Evolutionary conservation across 2,329 filamentous ascomycete genomes (phyloP), one percentile per base, ranked within the genome.

Genomic region (Fusarium anguioides): DNA sequence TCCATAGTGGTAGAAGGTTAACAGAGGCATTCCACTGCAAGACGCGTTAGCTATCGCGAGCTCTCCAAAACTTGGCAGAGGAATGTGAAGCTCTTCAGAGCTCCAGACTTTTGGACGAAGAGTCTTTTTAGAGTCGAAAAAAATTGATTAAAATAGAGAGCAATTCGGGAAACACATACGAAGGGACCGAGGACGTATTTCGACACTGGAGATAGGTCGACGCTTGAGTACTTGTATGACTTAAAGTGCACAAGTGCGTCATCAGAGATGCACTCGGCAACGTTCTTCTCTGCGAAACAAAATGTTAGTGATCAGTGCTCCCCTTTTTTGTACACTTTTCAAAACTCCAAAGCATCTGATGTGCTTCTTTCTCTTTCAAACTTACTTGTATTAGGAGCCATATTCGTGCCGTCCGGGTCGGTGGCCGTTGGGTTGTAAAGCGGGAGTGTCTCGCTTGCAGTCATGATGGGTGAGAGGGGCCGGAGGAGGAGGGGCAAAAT

Each of bases 141-240:
- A 45, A 24, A 35, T 46, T 27, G 27, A 36, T 45, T 17, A 45
- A 60, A 39, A 54, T 23, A 62, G 60, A 17, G 20, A 41, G 42
- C 20, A 14, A 44, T 24, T n/a, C n/a, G 37, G 23, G 33, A 45
- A 41, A 24, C 44, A 81, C 91, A 78, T 91, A 98, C 96, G 83
- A 97, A 99, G 76, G 97, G 95, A 72, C 91, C 92, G 48, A 99
- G 86, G 76, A 99, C 92, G 80, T 98, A 97, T 79, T 94, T 88
- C 57, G 96, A 98, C 60, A 97, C 88, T 65, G 92, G 91, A 48
- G 94, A 97, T 81, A 97, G 95, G 84, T 99, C 96, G 79, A 99
- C 94, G 74, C 91, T 93, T 72, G 94, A 97, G 81, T 99, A 99
- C 78, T 97, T 96, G 89, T 99, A 99, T 61, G 91, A 90, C 81